Base-by-base conservation (phyloP, 2,329 filamentous ascomycete genomes). In the Paraphoma sp. region DNA sequence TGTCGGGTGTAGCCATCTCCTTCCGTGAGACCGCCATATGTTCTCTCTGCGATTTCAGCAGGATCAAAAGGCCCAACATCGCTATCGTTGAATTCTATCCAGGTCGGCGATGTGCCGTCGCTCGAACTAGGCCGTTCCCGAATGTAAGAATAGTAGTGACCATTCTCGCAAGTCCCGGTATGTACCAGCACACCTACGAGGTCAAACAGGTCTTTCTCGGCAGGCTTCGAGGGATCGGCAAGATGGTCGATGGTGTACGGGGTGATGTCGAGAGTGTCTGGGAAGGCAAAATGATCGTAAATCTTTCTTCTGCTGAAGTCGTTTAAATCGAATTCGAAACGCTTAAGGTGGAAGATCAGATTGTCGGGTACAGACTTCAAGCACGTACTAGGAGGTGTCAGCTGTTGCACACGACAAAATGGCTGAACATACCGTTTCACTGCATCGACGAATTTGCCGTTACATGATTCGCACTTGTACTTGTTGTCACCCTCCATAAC, bases 401-500 rank as follows among this genome's bases (percentile, higher is more conserved):
- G 67, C 46, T 14, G 14, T 45, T 45, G 38, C 30, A 44, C 33
- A 16, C 8, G 28, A n/a, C 23, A 16, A 14, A 10, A 41, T 45
- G 31, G 4, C 12, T 4, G 11, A 12, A 67, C 73, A 67, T 76
- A 89, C 87, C 90, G 86, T 76, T 97, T 97, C 63, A 98, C 92
- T 17, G 95, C 95, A 76, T 97, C 90, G 14, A 99, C 95, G 67
- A 81, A 76, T 44, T 95, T 90, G 10, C 87, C 86, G 59, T 92
- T 91, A 73, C 95, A 99, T 4, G 87, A 90, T 30, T 93, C 93
- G 78, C 95, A 99, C 63, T 96, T 96, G 81, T 98, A 99, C 79
- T 97, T 97, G 81, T 99, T 98, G 69, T 97, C 93, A 63, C 96
- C 95, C 81, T 97, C 92, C 90, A 99, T 93, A 36, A 95, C 88